Evolutionary conservation across 441 rosid species (phyloP).

Genomic region (Brassica hybrid): DNA sequence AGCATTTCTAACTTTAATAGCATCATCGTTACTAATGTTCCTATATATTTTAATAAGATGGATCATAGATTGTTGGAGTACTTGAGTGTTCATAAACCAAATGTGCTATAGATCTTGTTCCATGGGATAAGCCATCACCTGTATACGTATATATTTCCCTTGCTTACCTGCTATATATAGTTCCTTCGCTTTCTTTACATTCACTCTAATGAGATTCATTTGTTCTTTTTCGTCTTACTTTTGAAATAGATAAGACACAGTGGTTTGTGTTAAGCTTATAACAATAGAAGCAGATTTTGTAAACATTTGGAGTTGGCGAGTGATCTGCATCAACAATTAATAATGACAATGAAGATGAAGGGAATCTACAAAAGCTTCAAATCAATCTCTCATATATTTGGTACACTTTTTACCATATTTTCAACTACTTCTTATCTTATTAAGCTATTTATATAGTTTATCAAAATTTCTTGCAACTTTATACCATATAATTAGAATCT

Average conservation of each 20-base stretch:
- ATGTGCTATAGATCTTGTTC: background rate
- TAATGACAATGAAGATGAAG: conserved; percentile 84
- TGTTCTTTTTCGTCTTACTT: background rate
- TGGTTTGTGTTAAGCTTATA: conserved; percentile 1
- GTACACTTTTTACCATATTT: conserved; percentile 41
- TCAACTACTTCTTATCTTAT: background rate
- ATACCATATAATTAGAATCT: background rate
- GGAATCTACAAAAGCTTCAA: conserved; percentile 90
- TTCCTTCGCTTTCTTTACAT: background rate
- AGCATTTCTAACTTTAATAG: background rate
- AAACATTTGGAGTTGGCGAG: conserved; percentile 29
- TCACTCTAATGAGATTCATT: background rate
- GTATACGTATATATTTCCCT: background rate
- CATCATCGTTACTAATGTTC: background rate
- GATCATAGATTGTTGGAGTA: background rate
- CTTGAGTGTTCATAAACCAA: background rate
- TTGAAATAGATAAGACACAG: conserved; percentile 21
- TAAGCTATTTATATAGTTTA: background rate
- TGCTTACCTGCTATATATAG: background rate
- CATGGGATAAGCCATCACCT: conserved; percentile 13
- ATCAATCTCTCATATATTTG: conserved; percentile 83
- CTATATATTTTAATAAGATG: background rate
- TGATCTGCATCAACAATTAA: conserved; percentile 21
- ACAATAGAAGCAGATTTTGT: conserved; percentile 2
- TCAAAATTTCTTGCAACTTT: background rate